These are phyloP conservation scores for Xylariaceae sp. DNA, from an alignment of 2,329 filamentous ascomycete species.

Conservation along the genomic window DNA sequence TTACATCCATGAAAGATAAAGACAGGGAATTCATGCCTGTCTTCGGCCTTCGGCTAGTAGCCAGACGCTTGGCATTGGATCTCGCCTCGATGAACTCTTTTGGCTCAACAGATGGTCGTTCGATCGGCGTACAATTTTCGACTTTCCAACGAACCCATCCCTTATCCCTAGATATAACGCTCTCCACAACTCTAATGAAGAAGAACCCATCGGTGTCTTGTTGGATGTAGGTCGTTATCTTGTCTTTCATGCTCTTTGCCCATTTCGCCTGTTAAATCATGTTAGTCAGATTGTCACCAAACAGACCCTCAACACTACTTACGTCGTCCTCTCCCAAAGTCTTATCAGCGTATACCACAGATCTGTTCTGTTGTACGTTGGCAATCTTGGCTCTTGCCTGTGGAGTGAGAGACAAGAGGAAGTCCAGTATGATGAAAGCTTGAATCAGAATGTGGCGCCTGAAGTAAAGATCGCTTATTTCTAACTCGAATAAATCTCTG, in stretches of 20 bases:
- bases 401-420: slow-evolving; percentile 83
- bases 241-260: slow-evolving; percentile 72
- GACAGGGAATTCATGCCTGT: slow-evolving; percentile 69
- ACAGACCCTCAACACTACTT: slow-evolving; percentile 33
- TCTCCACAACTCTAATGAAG: slow-evolving; percentile 95
- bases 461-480: slow-evolving; percentile 94
- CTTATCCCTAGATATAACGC: slow-evolving; percentile 90
- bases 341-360: slow-evolving; percentile 77
- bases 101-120: slow-evolving; percentile 66
- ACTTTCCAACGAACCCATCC: slow-evolving; percentile 99
- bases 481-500: slow-evolving; percentile 89
- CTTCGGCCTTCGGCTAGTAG: slow-evolving; percentile 67
- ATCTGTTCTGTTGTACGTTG: slow-evolving; percentile 70
- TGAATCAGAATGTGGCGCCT: slow-evolving; percentile 92
- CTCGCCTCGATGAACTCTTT: slow-evolving; percentile 68
- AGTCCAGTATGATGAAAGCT: slow-evolving; percentile 89
- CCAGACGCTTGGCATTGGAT: slow-evolving; percentile 59
- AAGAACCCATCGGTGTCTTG: slow-evolving; percentile 80
- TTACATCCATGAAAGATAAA: slow-evolving; percentile 73
- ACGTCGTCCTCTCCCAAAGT: slow-evolving; percentile 79
- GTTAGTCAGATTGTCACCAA: slow-evolving; percentile 15
- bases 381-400: slow-evolving; percentile 76
- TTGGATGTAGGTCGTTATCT: slow-evolving; percentile 79
- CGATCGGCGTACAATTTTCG: slow-evolving; percentile 85
- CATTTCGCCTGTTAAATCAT: slow-evolving; percentile 63